phyloP scores from a whole-genome alignment of 306 rosid species.

The Pyrus communis region DNA sequence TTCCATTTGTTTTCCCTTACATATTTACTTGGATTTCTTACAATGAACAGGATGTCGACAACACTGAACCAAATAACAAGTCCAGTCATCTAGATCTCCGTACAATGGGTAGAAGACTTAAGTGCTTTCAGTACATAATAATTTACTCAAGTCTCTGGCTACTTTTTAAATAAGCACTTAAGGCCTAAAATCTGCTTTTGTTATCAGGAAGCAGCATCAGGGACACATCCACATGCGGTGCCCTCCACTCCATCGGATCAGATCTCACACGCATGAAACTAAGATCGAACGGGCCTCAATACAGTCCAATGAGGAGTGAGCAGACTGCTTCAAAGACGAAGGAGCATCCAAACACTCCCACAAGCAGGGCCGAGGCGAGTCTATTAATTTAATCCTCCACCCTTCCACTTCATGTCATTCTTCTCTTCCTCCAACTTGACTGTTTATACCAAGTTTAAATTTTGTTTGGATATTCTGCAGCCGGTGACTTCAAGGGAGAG shows the following conservation, averaged over 20 bases:
- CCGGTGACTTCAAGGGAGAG: conserved; percentile 85
- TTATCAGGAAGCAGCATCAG: conserved; percentile 42
- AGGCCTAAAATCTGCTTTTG: conserved; percentile 4
- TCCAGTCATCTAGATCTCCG: conserved; percentile 19
- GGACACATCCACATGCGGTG: conserved; percentile 76
- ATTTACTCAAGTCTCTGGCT: background rate
- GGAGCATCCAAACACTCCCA: conserved; percentile 63
- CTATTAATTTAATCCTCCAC: background rate
- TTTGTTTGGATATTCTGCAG: conserved; percentile 29
- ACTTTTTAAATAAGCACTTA: background rate
- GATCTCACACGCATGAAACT: conserved; percentile 91
- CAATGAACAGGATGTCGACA: conserved; percentile 54
- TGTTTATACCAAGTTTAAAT: background rate
- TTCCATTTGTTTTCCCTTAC: background rate
- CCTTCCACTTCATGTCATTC: background rate
- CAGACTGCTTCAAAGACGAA: conserved; percentile 37
- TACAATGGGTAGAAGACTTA: conserved; percentile 28
- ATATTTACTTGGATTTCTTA: background rate
- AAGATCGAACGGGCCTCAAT: conserved; percentile 34
- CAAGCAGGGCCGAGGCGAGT: conserved; percentile 62
- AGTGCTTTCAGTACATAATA: background rate
- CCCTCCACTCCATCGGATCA: conserved; percentile 80
- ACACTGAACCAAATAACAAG: conserved; percentile 37
- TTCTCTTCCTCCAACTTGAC: background rate
- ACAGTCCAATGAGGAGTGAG: conserved; percentile 43